A percentile compares a stretch with the other conserved stretches of the same genome.
phyloP scores from a whole-genome alignment of 2,329 filamentous ascomycete species.

The Macrophomina tecta region DNA sequence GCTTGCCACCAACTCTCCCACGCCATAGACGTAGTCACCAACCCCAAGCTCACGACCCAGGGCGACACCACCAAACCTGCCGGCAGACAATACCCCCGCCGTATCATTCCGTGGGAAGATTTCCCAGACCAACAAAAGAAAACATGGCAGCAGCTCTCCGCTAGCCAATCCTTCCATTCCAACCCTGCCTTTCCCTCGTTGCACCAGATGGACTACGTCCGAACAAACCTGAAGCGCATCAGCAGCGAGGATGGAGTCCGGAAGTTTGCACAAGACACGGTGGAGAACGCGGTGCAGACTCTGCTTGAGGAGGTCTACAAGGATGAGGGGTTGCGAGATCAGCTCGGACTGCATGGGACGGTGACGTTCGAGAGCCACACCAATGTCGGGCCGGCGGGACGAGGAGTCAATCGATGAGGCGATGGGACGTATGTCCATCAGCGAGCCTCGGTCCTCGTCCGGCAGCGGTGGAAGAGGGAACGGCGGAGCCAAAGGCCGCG shows the following conservation, averaged over 20 bases:
- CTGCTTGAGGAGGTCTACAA: constrained; percentile 40
- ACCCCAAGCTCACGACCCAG: constrained; percentile 35
- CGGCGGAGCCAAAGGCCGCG: no score
- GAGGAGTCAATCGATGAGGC: constrained; percentile 12
- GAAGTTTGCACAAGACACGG: constrained; percentile 42
- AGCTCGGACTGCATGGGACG: constrained; percentile 42
- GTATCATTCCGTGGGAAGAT: no score
- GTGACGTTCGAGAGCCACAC: constrained; percentile 49
- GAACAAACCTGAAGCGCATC: constrained; percentile 40
- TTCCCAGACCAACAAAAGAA: constrained; percentile 30
- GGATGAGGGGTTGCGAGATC: constrained; percentile 36
- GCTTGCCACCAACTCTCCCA: constrained; percentile 35
- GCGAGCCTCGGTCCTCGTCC: neutral
- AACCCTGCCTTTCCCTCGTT: constrained; percentile 40
- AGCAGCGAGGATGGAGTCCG: constrained; percentile 45
- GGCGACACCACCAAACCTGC: constrained; percentile 33
- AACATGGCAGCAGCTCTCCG: constrained; percentile 40
- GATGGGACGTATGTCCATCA: constrained; percentile 1
- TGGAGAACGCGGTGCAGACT: constrained; percentile 47
- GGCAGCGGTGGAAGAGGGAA: no score
- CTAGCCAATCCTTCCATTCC: constrained; percentile 36
- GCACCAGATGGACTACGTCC: constrained; percentile 45
- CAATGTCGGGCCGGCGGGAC: constrained; percentile 39
- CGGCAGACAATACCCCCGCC: neutral
- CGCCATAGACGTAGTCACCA: constrained; percentile 34